A percentile compares a stretch with the other conserved stretches of the same genome.
Conservation (phyloP, 257 asterid genomes). For the Solanum tacnaense region DNA sequence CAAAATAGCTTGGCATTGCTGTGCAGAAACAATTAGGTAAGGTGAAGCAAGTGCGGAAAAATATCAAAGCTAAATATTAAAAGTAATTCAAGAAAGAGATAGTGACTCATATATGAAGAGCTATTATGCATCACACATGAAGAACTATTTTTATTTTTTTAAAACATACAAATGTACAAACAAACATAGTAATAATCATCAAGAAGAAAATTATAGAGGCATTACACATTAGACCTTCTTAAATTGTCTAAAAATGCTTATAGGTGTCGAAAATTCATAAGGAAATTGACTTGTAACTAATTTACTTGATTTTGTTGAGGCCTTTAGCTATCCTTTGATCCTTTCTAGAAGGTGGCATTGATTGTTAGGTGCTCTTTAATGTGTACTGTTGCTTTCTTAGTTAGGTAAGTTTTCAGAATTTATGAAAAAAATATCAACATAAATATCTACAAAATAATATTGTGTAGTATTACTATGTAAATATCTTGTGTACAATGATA, state of each 20-base stretch:
- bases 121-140: background rate
- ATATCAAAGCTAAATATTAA: background rate
- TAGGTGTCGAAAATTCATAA: background rate
- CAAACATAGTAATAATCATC: background rate
- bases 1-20: background rate
- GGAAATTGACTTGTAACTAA: background rate
- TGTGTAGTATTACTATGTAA: too few species aligned
- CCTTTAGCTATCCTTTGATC: background rate
- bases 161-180: background rate
- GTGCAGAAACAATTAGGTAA: background rate
- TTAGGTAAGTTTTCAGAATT: background rate
- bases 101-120: background rate
- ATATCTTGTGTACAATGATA: background rate
- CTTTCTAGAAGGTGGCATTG: background rate
- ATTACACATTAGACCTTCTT: background rate
- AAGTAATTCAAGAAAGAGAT: background rate
- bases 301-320: background rate
- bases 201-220: background rate
- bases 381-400: background rate
- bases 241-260: background rate
- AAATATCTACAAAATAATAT: too few species aligned
- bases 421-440: background rate
- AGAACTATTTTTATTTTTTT: background rate
- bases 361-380: background rate
- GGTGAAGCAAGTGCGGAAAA: background rate